Conservation (phyloP, 768 basidiomycete species). For the Pseudohyphozyma bogoriensis region DNA sequence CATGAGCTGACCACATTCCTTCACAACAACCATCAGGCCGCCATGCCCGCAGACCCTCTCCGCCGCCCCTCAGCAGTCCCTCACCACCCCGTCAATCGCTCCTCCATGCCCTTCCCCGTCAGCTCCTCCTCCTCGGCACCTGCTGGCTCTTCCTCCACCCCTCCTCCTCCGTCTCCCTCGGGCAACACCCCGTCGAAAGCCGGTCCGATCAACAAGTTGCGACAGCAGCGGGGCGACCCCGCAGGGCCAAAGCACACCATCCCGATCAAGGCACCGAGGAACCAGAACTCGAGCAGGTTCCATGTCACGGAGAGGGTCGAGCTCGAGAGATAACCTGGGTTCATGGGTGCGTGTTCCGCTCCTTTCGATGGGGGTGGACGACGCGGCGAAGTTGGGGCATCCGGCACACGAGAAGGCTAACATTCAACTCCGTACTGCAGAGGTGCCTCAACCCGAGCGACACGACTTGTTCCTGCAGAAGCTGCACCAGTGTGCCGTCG, state of each 20-base stretch:
- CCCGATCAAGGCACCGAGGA: slow-evolving; percentile 89
- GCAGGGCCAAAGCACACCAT: slow-evolving; percentile 90
- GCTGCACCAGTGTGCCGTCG: slow-evolving; percentile 85
- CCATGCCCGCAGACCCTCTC: no score
- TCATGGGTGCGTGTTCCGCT: slow-evolving; percentile 53
- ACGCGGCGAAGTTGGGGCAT: no score
- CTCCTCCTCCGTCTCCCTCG: slow-evolving; percentile 7
- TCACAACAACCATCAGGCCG: no score
- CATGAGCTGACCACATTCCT: no score
- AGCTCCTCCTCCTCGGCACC: neutral
- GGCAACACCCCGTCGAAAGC: slow-evolving; percentile 38
- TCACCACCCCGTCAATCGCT: slow-evolving; percentile 35
- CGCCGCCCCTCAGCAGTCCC: no score
- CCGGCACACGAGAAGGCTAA: no score
- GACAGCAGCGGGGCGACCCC: slow-evolving; percentile 6
- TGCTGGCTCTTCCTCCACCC: no score
- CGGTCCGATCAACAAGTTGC: slow-evolving; percentile 36
- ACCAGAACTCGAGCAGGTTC: slow-evolving; percentile 93
- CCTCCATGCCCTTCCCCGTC: slow-evolving; percentile 22
- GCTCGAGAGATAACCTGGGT: slow-evolving; percentile 84
- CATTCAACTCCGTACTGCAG: slow-evolving; percentile 44
- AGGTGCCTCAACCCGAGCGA: slow-evolving; percentile 78
- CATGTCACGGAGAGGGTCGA: slow-evolving; percentile 93
- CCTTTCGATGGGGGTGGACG: slow-evolving; percentile 17
- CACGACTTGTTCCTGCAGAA: slow-evolving; percentile 87